Evolutionary conservation across 1,284 basidiomycete genomes (phyloP).

Genomic region (Ceratobasidium sp.): DNA sequence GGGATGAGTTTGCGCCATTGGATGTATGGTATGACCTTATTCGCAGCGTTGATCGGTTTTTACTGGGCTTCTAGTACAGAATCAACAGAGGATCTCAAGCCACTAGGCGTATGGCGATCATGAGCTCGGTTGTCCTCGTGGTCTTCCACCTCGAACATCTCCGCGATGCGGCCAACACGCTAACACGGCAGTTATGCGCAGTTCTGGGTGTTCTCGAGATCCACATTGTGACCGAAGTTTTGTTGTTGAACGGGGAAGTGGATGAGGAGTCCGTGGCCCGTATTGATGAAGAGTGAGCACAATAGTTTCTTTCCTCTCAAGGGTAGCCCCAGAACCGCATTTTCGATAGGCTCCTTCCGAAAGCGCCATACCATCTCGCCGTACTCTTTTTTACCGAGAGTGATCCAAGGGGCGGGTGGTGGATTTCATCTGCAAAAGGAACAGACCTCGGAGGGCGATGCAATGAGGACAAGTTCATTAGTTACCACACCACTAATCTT

Average conservation of each 20-base stretch:
- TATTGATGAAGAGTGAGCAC: slow-evolving; percentile 9
- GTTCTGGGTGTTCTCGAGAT: slow-evolving; percentile 20
- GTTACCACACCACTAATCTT: not conserved
- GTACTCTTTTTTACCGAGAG: slow-evolving; percentile 30
- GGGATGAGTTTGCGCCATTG: not conserved
- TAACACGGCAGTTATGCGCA: not conserved
- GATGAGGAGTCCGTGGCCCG: not conserved
- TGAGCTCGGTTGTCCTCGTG: slow-evolving; percentile 13
- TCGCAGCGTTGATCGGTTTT: not conserved
- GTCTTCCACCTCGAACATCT: slow-evolving; percentile 6
- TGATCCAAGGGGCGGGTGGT: slow-evolving; percentile 36
- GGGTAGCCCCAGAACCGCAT: no score
- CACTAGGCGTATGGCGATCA: slow-evolving; percentile 1
- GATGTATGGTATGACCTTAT: slow-evolving; percentile 7
- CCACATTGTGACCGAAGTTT: not conserved
- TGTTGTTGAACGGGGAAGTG: not conserved
- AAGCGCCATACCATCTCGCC: slow-evolving; percentile 30
- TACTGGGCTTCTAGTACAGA: not conserved
- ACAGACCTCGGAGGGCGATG: not conserved
- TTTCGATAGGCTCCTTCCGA: not conserved
- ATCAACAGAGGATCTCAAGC: slow-evolving; percentile 29
- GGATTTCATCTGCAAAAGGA: not conserved
- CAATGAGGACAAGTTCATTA: not conserved
- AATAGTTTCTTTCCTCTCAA: not conserved
- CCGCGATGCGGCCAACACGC: not conserved